A percentile compares a stretch with the other conserved stretches of the same genome.
Evolutionary conservation across 495 filamentous ascomycete species (phyloP).

Genomic region (Pyrenula aspistea): DNA sequence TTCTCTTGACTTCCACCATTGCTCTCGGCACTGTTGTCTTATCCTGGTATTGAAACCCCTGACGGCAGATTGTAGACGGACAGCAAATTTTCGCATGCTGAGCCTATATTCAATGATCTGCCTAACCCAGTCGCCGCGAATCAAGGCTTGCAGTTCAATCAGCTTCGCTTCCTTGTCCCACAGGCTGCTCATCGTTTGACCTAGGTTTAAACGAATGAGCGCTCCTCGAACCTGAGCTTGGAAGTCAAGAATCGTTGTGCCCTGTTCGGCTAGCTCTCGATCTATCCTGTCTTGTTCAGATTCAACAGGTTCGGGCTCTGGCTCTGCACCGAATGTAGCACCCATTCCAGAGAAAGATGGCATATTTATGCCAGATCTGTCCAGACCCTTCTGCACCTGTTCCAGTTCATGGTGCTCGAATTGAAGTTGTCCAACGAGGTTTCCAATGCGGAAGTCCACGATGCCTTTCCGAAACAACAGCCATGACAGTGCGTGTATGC

Average conservation of each 20-base stretch:
- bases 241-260: constrained; percentile 58
- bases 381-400: constrained; percentile 89
- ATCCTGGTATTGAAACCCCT: constrained; percentile 70
- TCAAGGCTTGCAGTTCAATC: constrained; percentile 67
- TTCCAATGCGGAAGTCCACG: constrained; percentile 93
- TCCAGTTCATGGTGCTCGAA: constrained; percentile 98
- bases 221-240: constrained; percentile 84
- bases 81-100: constrained; percentile 65
- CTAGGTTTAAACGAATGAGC: constrained; percentile 62
- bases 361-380: constrained; percentile 89
- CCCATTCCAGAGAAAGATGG: constrained; percentile 96
- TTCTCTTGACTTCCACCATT: constrained; percentile 60
- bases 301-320: constrained; percentile 63
- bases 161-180: constrained; percentile 79
- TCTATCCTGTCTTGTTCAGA: constrained; percentile 83
- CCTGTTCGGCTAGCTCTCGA: constrained; percentile 68
- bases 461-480: constrained; percentile 88
- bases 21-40: constrained; percentile 44
- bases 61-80: constrained; percentile 63
- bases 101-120: constrained; percentile 70
- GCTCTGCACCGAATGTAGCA: constrained; percentile 83
- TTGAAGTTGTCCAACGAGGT: constrained; percentile 90
- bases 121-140: constrained; percentile 68
- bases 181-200: constrained; percentile 72
- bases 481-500: constrained; percentile 95